Evolutionary conservation across 495 filamentous ascomycete genomes (phyloP).

Genomic region (Tuber magnatum): DNA sequence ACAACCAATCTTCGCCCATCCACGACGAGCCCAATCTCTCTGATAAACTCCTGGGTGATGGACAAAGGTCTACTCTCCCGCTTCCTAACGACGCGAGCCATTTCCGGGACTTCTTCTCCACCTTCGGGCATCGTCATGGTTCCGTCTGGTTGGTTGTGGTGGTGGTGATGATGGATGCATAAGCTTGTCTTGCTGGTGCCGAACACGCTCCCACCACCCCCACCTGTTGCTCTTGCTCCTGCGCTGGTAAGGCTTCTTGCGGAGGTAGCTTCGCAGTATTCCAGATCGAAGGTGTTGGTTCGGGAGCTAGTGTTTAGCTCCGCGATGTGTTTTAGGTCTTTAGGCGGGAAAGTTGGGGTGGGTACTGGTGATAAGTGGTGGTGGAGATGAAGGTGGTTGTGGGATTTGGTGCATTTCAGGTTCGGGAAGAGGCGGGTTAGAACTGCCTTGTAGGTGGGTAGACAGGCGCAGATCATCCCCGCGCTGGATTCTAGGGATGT

Average conservation of each 20-base stretch:
- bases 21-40: background rate
- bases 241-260: background rate
- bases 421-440: background rate
- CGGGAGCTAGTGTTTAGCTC: background rate
- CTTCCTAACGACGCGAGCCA: background rate
- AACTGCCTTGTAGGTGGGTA: slow-evolving; percentile 1
- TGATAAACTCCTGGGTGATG: background rate
- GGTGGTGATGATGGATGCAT: background rate
- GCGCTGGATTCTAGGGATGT: background rate
- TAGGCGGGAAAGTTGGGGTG: background rate
- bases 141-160: background rate
- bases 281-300: background rate
- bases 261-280: background rate
- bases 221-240: background rate
- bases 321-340: background rate
- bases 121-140: background rate
- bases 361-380: background rate
- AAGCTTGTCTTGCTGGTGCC: background rate
- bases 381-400: background rate
- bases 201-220: background rate
- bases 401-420: background rate
- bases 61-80: background rate
- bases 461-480: background rate
- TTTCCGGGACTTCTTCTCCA: background rate
- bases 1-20: background rate